Evolutionary conservation across 768 basidiomycete genomes (phyloP), one percentile per base, ranked within the genome.

Genomic region (Calocybe indica): DNA sequence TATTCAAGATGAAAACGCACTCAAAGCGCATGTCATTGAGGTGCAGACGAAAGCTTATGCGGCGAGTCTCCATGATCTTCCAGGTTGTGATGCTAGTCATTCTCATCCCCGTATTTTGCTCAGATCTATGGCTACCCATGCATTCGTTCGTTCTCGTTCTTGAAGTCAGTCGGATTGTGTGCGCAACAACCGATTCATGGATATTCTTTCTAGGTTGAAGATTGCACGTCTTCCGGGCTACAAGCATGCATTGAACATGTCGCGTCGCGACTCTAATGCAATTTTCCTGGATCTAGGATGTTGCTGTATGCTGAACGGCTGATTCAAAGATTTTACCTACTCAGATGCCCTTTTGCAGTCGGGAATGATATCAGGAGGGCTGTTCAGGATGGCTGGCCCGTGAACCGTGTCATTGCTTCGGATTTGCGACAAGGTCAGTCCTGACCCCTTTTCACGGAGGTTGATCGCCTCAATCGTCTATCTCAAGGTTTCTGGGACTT

Each of bases 401-500:
- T 55, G 6, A 48, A 54, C 29, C 60, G 63, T 37, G 52, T 60
- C 15, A 58, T 68, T 13, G 66, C 59, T 37, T 62, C 58, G 4
- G 68, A 68, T 48, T 51, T 69, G 10, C 55, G 50, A 6, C 55
- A 52, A 58, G 62, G 66, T 66, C 15, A 9, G 37, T 36, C 7
- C 6, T 14, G 7, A n/a, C 45, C 30, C 9, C 10, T 9, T 15
- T 44, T 12, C 22, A 9, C 42, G 34, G 6, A 40, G 14, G 12
- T 14, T 8, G 5, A 4, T 38, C 9, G 7, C n/a, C 36, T 9
- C 37, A 32, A 22, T 8, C 33, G 22, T 35, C 29, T 5, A 40
- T 15, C 14, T 30, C 9, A 48, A 80, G 79, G 68, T 32, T 74
- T 76, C 51, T 81, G 79, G 79, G 66, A 75, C 6, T 61, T 76